Conservation (phyloP, 129 eudicot species). For the Calendula officinalis region DNA sequence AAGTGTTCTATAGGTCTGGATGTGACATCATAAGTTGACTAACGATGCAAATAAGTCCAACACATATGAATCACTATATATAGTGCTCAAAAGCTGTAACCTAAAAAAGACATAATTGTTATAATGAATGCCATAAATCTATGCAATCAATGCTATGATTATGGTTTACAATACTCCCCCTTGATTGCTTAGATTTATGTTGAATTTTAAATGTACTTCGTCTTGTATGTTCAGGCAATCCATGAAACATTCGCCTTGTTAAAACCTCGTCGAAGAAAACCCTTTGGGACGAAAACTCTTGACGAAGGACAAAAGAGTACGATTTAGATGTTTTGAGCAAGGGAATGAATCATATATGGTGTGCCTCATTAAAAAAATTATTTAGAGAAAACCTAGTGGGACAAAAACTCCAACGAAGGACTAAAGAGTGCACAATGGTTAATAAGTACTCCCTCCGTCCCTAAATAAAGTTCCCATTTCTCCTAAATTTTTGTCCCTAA, state of each 20-base stretch:
- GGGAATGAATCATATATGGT: not conserved
- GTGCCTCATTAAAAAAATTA: not conserved
- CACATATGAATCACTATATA: no score
- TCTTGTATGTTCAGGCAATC: not conserved
- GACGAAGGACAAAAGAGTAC: not conserved
- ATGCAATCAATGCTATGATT: no score
- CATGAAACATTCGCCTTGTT: not conserved
- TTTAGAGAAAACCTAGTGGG: no score
- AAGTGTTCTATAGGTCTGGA: no score
- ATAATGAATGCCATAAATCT: no score
- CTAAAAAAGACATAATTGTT: no score
- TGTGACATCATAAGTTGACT: no score
- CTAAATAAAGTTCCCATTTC: no score
- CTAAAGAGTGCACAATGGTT: not conserved
- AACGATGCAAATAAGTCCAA: no score
- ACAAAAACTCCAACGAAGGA: not conserved
- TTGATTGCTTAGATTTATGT: not conserved
- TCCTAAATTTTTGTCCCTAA: no score
- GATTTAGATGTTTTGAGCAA: not conserved
- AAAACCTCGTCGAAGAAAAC: not conserved
- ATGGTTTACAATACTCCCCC: not conserved
- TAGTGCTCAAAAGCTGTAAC: no score
- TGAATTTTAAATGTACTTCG: not conserved
- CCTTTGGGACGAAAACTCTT: no score
- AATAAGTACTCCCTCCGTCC: not conserved